These are phyloP conservation scores for Yamadazyma kitorensis DNA, from an alignment of 805 yeast species.

Conservation along the genomic window DNA sequence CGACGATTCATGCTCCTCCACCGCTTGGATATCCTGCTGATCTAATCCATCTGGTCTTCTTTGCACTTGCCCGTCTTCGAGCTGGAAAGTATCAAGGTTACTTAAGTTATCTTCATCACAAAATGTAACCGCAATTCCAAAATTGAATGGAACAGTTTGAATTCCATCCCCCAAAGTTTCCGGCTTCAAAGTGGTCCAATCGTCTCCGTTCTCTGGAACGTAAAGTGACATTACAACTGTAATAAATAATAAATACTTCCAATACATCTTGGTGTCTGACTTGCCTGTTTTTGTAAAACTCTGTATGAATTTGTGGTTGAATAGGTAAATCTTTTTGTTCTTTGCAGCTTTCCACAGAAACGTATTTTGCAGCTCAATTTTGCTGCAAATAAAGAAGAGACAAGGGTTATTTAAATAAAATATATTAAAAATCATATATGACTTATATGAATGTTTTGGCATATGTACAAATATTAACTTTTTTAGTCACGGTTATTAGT, in stretches of 20 bases:
- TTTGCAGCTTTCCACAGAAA: too few species aligned
- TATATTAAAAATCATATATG: too few species aligned
- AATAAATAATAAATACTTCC: slow-evolving; percentile 2
- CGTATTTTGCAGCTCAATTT: too few species aligned
- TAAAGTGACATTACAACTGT: slow-evolving; percentile 7
- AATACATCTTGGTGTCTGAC: too few species aligned
- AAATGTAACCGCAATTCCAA: slow-evolving; percentile 33
- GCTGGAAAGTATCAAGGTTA: slow-evolving; percentile 14
- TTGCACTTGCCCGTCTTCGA: slow-evolving; percentile 30
- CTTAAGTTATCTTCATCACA: slow-evolving; percentile 17
- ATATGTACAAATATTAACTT: too few species aligned
- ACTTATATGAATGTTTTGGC: too few species aligned
- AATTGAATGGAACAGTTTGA: slow-evolving; percentile 28
- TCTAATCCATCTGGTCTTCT: slow-evolving; percentile 7
- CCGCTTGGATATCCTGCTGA: neutral
- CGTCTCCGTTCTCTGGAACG: slow-evolving; percentile 30
- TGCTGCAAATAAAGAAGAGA: too few species aligned
- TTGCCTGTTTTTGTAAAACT: too few species aligned
- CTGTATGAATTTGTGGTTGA: neutral
- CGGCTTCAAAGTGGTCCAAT: slow-evolving; percentile 35
- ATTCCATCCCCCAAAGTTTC: slow-evolving; percentile 17
- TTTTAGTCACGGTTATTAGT: too few species aligned
- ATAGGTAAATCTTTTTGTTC: neutral
- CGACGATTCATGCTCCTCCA: slow-evolving; percentile 8
- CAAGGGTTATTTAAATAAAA: too few species aligned